Conservation (phyloP, 2,329 filamentous ascomycete species). For the Microdochium trichocladiopsis region DNA sequence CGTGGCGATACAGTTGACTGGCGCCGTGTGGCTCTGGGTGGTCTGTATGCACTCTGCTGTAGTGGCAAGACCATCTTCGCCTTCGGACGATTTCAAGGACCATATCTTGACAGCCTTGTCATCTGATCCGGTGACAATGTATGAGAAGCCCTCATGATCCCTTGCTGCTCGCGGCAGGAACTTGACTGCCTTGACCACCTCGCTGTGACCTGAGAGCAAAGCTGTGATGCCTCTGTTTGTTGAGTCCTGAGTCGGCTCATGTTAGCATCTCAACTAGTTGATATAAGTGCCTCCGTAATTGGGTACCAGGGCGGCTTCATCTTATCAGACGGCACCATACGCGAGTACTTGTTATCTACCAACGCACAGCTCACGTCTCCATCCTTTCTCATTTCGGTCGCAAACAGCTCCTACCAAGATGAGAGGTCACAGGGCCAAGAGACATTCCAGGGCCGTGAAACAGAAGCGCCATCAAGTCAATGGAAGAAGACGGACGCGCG, state of each 20-base stretch:
- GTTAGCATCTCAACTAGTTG: conserved; percentile 4
- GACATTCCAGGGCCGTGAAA: too few species aligned
- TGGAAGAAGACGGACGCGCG: too few species aligned
- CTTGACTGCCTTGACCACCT: conserved; percentile 74
- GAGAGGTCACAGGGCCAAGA: too few species aligned
- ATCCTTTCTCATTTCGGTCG: too few species aligned
- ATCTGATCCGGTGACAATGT: conserved; percentile 73
- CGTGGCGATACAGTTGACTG: conserved; percentile 63
- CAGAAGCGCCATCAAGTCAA: too few species aligned
- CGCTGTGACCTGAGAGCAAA: conserved; percentile 70
- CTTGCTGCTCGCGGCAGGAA: conserved; percentile 53
- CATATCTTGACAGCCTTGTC: conserved; percentile 60
- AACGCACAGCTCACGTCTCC: too few species aligned
- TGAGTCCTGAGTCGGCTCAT: conserved; percentile 20
- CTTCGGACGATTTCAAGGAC: conserved; percentile 50
- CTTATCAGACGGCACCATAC: too few species aligned
- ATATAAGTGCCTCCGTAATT: too few species aligned
- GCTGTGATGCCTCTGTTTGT: conserved; percentile 50
- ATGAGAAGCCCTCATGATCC: conserved; percentile 32
- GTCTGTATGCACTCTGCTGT: conserved; percentile 41
- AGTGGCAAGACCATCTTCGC: conserved; percentile 11
- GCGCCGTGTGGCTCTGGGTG: conserved; percentile 60
- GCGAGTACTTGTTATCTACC: too few species aligned
- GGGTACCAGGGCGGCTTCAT: too few species aligned
- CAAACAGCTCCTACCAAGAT: too few species aligned